A percentile compares a stretch with the other conserved stretches of the same genome.
phyloP scores from a whole-genome alignment of 1,139 yeast species.

The Suhomyces terraborum region DNA sequence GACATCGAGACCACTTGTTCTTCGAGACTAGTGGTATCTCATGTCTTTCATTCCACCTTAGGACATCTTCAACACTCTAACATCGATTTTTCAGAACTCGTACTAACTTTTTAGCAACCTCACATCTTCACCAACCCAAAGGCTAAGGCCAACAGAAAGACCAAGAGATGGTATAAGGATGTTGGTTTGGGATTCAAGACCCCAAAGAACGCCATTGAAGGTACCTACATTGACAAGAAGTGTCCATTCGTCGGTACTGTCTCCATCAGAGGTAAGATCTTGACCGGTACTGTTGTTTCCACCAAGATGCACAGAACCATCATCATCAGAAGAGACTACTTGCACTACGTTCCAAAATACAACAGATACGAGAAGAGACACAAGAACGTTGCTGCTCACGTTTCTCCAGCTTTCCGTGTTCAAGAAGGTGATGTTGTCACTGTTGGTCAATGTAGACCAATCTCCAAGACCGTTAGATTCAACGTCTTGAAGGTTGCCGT shows the following conservation, averaged over 20 bases:
- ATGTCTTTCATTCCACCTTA: background rate
- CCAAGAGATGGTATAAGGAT: conserved; percentile 99
- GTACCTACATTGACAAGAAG: conserved; percentile 99
- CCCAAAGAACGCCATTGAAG: conserved; percentile 98
- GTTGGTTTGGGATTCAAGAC: conserved; percentile 99
- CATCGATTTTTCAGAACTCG: background rate
- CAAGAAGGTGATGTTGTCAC: conserved; percentile 98
- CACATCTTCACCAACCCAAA: conserved; percentile 99
- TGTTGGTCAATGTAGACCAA: conserved; percentile 99
- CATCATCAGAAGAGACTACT: conserved; percentile 99
- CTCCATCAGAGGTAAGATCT: conserved; percentile 99
- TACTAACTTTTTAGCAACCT: conserved; percentile 82
- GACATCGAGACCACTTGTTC: too few relatives aligned
- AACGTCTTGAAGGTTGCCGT: conserved; percentile 96
- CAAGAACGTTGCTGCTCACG: conserved; percentile 99
- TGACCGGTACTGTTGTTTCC: conserved; percentile 98
- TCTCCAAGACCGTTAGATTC: conserved; percentile 99
- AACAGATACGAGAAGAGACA: conserved; percentile 99
- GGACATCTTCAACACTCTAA: background rate
- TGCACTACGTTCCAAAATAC: conserved; percentile 99
- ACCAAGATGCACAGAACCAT: conserved; percentile 99
- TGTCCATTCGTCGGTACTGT: conserved; percentile 98
- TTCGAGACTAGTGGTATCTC: too few relatives aligned
- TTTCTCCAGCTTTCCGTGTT: conserved; percentile 99
- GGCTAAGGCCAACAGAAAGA: conserved; percentile 97